phyloP scores from a whole-genome alignment of 257 asterid species.

The Gardenia jasminoides region DNA sequence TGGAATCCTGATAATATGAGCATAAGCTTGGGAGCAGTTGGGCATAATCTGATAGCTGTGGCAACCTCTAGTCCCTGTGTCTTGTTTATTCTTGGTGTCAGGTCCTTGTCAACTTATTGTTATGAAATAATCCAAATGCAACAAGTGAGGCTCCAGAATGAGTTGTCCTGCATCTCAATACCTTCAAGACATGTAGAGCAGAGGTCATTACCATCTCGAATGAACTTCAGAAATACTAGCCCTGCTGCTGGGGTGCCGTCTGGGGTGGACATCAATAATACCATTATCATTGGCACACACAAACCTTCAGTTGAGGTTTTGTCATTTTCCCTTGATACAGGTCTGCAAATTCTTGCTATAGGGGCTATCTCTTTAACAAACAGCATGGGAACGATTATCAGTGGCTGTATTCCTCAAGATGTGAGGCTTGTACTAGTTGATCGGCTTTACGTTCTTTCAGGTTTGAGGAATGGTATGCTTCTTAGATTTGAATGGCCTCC shows the following conservation, averaged over 20 bases:
- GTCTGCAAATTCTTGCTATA: slow-evolving; percentile 61
- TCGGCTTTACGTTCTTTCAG: slow-evolving; percentile 79
- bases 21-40: slow-evolving; percentile 93
- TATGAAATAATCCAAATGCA: slow-evolving; percentile 70
- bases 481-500: slow-evolving; percentile 99
- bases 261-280: slow-evolving; percentile 39
- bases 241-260: slow-evolving; percentile 29
- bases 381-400: slow-evolving; percentile 65
- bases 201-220: slow-evolving; percentile 23
- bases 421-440: slow-evolving; percentile 88
- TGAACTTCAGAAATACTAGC: slow-evolving; percentile 36
- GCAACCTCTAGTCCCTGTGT: slow-evolving; percentile 83
- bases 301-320: slow-evolving; percentile 92
- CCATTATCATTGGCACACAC: slow-evolving; percentile 85
- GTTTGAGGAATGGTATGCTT: slow-evolving; percentile 96
- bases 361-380: slow-evolving; percentile 76
- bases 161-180: slow-evolving; percentile 82
- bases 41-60: slow-evolving; percentile 69
- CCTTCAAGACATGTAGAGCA: slow-evolving; percentile 54
- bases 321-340: slow-evolving; percentile 62
- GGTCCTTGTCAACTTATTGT: slow-evolving; percentile 38
- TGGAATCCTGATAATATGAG: slow-evolving; percentile 75
- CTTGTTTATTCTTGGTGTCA: slow-evolving; percentile 73
- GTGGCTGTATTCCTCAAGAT: slow-evolving; percentile 95
- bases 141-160: slow-evolving; percentile 73